Conservation (phyloP, 2,329 filamentous ascomycete genomes). For the Cordyceps farinosa region DNA sequence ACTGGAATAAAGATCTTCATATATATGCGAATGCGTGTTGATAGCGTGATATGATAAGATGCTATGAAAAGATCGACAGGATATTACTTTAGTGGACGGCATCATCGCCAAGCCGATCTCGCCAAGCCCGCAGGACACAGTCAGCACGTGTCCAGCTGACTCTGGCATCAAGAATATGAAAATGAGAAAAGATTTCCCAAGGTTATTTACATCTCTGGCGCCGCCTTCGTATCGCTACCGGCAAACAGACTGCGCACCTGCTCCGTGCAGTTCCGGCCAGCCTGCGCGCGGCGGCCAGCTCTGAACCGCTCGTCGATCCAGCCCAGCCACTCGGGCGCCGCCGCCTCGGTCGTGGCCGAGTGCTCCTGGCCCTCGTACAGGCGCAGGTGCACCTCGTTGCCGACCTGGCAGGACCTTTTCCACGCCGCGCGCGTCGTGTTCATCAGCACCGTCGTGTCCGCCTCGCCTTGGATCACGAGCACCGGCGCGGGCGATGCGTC, state of each 20-base stretch:
- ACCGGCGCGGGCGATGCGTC: conserved; percentile 18
- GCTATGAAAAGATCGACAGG: neutral
- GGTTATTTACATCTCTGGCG: neutral
- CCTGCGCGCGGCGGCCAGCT: neutral
- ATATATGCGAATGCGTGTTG: neutral
- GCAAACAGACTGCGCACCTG: neutral
- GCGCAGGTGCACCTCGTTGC: conserved; percentile 19
- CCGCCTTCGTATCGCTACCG: neutral
- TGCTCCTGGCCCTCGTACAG: conserved; percentile 17
- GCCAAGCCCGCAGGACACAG: neutral
- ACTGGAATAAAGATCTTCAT: too few relatives aligned
- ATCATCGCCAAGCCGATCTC: neutral
- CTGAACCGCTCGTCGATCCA: conserved; percentile 15
- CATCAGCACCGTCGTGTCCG: conserved; percentile 17
- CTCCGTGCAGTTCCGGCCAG: neutral
- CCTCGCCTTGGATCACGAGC: conserved; percentile 18
- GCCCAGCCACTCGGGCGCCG: conserved; percentile 10
- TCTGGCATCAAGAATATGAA: neutral
- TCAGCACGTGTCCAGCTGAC: neutral
- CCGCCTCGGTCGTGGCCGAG: conserved; percentile 8
- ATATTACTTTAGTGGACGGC: neutral
- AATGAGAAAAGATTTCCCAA: too few relatives aligned
- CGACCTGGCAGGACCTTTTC: conserved; percentile 4
- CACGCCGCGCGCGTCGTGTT: conserved; percentile 12
- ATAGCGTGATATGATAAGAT: neutral